Conservation (phyloP, 371 early-diverging fungal genomes). For the Basidiobolus meristosporus region DNA sequence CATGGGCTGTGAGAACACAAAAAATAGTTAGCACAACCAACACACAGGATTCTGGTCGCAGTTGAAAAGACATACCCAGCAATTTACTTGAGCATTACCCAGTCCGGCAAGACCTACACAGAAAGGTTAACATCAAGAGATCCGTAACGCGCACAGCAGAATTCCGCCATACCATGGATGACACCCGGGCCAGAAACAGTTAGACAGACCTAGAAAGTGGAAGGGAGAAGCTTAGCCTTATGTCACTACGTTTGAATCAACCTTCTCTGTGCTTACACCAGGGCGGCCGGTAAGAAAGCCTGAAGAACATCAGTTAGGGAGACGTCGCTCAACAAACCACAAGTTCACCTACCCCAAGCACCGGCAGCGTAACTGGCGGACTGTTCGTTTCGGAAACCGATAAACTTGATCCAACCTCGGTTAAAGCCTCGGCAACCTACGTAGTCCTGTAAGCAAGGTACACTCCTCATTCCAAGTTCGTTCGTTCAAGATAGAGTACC, state of each 20-base stretch:
- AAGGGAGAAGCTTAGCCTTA: neutral
- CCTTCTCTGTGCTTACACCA: slow-evolving; percentile 14
- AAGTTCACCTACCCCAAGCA: slow-evolving; percentile 20
- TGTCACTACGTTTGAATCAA: neutral
- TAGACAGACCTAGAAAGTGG: slow-evolving; percentile 22
- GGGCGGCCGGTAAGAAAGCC: slow-evolving; percentile 43
- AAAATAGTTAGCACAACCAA: neutral
- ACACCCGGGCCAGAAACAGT: slow-evolving; percentile 68
- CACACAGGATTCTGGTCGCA: neutral
- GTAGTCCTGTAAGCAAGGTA: neutral
- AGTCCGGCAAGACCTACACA: slow-evolving; percentile 37
- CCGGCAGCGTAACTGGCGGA: slow-evolving; percentile 61
- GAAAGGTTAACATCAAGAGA: neutral
- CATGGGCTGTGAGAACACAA: slow-evolving; percentile 33
- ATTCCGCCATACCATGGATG: slow-evolving; percentile 27
- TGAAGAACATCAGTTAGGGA: neutral
- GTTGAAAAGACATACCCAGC: slow-evolving; percentile 8
- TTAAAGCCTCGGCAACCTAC: slow-evolving; percentile 8
- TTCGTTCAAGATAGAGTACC: slow-evolving; percentile 4
- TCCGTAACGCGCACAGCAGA: neutral
- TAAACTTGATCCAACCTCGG: slow-evolving; percentile 44
- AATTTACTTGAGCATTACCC: slow-evolving; percentile 39
- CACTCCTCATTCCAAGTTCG: neutral
- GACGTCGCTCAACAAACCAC: neutral
- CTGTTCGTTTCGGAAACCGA: slow-evolving; percentile 63